phyloP scores from a whole-genome alignment of 2,329 filamentous ascomycete species.

The Hypomyces rosellus region DNA sequence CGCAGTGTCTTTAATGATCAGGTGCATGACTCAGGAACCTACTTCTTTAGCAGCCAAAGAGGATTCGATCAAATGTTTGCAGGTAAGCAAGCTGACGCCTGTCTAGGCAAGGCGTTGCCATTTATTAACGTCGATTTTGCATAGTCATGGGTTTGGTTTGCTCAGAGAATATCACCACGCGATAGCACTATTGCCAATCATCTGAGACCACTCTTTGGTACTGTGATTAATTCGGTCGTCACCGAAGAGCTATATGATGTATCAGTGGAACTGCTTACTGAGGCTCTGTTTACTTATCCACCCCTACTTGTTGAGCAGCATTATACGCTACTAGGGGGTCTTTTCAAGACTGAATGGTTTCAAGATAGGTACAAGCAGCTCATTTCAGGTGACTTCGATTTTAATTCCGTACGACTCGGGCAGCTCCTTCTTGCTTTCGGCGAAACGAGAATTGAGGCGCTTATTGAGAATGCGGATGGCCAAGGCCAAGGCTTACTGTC shows the following conservation, averaged over 20 bases:
- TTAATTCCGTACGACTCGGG: conserved; percentile 59
- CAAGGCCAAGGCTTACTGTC: conserved; percentile 48
- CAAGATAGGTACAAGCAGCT: conserved; percentile 49
- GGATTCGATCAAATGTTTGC: conserved; percentile 55
- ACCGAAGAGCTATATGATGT: conserved; percentile 52
- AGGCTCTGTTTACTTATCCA: conserved; percentile 59
- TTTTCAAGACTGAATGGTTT: conserved; percentile 57
- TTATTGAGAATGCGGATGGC: conserved; percentile 48
- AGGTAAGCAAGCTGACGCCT: conserved; percentile 38
- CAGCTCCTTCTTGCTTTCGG: conserved; percentile 63
- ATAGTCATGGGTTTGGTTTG: conserved; percentile 69
- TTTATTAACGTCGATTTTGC: neutral
- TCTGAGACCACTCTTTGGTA: conserved; percentile 53
- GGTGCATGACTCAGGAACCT: conserved; percentile 27
- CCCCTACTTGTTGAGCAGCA: conserved; percentile 55
- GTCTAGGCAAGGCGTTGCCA: conserved; percentile 19
- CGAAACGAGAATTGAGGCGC: conserved; percentile 54
- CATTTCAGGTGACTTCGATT: conserved; percentile 54
- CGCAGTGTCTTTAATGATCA: conserved; percentile 33
- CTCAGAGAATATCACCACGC: conserved; percentile 55
- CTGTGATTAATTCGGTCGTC: conserved; percentile 55
- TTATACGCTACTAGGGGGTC: conserved; percentile 48
- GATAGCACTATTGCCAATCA: conserved; percentile 51
- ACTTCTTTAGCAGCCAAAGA: conserved; percentile 34
- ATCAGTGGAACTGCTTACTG: conserved; percentile 58